These are phyloP conservation scores for Escovopsis sp. DNA, from an alignment of 2,329 filamentous ascomycete species.

Conservation along the genomic window DNA sequence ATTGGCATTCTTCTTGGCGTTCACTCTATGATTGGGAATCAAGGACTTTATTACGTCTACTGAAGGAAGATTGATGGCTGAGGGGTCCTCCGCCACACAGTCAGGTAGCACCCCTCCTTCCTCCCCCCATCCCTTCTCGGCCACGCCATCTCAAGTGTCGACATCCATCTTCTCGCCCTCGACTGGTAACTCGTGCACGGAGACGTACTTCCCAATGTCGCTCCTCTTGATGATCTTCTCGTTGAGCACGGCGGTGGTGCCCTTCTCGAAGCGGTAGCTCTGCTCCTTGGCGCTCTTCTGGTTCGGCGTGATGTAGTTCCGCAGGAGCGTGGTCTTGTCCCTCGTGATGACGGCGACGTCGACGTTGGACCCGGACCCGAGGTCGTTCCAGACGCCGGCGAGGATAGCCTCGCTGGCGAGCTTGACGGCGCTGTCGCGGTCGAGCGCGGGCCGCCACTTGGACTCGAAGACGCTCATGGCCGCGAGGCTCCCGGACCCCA, in stretches of 20 bases:
- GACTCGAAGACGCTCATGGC: conserved; percentile 99
- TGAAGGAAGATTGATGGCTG: background rate
- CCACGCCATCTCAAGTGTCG: conserved; percentile 32
- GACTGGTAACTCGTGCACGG: conserved; percentile 68
- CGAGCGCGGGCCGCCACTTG: conserved; percentile 71
- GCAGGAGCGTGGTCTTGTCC: conserved; percentile 85
- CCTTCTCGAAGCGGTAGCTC: conserved; percentile 80
- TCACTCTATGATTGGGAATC: background rate
- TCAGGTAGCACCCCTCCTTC: no score
- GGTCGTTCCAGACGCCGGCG: conserved; percentile 96
- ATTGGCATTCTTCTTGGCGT: background rate
- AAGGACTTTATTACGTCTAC: conserved; percentile 1
- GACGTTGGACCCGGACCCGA: conserved; percentile 93
- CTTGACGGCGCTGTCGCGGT: conserved; percentile 66
- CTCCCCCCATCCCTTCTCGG: background rate
- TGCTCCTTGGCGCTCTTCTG: conserved; percentile 79
- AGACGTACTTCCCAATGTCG: conserved; percentile 88
- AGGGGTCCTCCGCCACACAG: no score
- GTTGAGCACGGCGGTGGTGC: conserved; percentile 91
- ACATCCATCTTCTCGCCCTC: conserved; percentile 58
- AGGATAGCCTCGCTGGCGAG: conserved; percentile 77
- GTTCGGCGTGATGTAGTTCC: conserved; percentile 90
- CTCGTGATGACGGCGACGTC: conserved; percentile 91
- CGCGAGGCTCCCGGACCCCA: conserved; percentile 90
- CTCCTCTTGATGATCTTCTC: conserved; percentile 93